phyloP scores from a whole-genome alignment of 2,329 filamentous ascomycete genomes.

The Ceratocystis destructans region DNA sequence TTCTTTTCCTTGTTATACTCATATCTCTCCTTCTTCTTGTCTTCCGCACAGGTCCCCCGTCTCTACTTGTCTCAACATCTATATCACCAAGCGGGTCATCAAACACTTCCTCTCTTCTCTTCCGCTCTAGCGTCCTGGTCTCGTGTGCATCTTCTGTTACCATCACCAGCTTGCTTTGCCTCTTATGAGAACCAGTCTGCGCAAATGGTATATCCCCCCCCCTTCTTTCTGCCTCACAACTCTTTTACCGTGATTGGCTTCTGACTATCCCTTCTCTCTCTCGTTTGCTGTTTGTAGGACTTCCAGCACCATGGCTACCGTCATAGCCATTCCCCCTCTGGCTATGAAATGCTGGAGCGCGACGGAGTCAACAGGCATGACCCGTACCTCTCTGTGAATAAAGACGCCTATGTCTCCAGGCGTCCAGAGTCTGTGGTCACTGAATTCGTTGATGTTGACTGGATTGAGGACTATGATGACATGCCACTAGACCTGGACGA shows the following conservation, averaged over 20 bases:
- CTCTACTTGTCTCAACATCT: too few relatives aligned
- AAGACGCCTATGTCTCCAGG: conserved; percentile 30
- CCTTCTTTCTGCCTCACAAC: not conserved
- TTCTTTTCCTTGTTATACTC: too few relatives aligned
- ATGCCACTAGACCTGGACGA: conserved; percentile 24
- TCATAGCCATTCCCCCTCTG: not conserved
- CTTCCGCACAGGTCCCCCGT: too few relatives aligned
- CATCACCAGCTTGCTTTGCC: not conserved
- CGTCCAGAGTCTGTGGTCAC: conserved; percentile 59
- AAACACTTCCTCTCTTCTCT: not conserved
- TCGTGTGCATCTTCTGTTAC: not conserved
- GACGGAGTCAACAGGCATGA: conserved; percentile 32
- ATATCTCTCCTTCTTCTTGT: too few relatives aligned
- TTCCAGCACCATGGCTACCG: conserved; percentile 15
- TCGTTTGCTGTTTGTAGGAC: conserved; percentile 5
- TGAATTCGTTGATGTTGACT: conserved; percentile 66
- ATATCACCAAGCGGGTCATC: too few relatives aligned
- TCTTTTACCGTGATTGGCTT: not conserved
- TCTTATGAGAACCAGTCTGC: conserved; percentile 13
- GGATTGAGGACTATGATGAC: conserved; percentile 43
- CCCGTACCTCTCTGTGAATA: conserved; percentile 47
- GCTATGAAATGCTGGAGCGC: conserved; percentile 39
- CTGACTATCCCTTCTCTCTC: too few relatives aligned
- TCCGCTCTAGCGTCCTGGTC: not conserved
- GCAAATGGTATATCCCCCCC: conserved; percentile 6